Evolutionary conservation across 2,329 filamentous ascomycete species (phyloP), one percentile per base, ranked within the genome.

Genomic region (Tolypocladium paradoxum): DNA sequence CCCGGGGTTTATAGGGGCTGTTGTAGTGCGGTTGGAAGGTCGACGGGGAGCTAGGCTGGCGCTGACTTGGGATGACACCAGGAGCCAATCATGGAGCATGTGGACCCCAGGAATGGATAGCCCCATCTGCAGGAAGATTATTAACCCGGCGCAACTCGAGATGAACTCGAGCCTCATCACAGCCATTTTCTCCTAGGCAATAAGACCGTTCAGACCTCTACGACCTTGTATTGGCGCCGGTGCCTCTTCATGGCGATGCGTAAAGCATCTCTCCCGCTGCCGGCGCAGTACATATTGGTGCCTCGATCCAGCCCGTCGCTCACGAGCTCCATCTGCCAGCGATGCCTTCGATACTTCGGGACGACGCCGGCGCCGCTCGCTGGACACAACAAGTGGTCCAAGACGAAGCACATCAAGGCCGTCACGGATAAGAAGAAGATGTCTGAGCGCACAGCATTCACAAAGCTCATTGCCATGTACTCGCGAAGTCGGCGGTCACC

Each of bases 371-470:
- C 62, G 8, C 64, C 70, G 16, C 70, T 72, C 56, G 84, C 86
- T 27, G 90, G 90, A 16, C 90, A 96, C 72, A 96, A 86, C 70
- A 87, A 90, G 67, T 99, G 93, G 93, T 90, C 90, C 54, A 95
- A 93, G 64, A 97, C 96, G 72, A 88, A 86, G 65, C 93, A 97
- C 69, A 90, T 93, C 69, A 99, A 99, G 70, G 90, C 86, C 50
- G 88, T 85, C 56, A 87, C 85, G 54, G 93, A 99, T 68, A 79
- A 78, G 55, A 84, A 85, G 61, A 96, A 91, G 70, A 89, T 83
- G 70, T 79, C 78, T 45, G 77, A 85, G 60, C 84, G 90, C 33
- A 81, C 78, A 48, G 69, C 76, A 46, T 79, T 95, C 61, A 78
- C 85, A 24, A 84, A 88, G 60, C 81, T 86, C 55, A 85, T 97